Evolutionary conservation across 129 eudicot species (phyloP).

Genomic region (Artemisia argyi): DNA sequence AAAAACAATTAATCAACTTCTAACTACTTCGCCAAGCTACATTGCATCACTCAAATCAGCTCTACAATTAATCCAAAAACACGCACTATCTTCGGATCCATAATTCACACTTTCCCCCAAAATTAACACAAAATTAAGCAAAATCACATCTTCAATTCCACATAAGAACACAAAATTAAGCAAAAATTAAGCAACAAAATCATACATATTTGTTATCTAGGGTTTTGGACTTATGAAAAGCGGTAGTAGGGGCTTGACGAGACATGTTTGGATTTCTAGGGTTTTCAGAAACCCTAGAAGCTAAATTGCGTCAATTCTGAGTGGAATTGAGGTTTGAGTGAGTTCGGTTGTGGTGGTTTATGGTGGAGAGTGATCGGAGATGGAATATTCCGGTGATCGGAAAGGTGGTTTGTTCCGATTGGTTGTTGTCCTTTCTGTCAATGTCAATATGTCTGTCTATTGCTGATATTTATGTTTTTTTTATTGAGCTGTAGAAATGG

Average conservation of each 20-base stretch:
- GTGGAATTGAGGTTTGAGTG: constrained; percentile 9
- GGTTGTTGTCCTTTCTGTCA: constrained; percentile 7
- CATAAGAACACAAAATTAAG: neutral
- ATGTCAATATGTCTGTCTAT: neutral
- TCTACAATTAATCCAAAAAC: neutral
- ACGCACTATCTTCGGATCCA: neutral
- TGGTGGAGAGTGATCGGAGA: constrained; percentile 33
- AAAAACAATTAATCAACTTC: neutral
- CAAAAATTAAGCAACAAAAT: constrained; percentile 7
- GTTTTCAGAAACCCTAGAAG: constrained; percentile 39
- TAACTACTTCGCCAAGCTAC: constrained; percentile 1
- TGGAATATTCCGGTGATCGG: constrained; percentile 26
- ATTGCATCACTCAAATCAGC: neutral
- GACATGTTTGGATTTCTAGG: constrained; percentile 51
- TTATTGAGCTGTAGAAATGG: neutral
- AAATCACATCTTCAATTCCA: neutral
- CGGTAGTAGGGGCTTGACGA: constrained; percentile 68
- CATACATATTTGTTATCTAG: constrained; percentile 94
- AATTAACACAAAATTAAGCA: constrained; percentile 12
- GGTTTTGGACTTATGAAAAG: constrained; percentile 82
- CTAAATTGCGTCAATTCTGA: constrained; percentile 26
- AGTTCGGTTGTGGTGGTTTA: neutral
- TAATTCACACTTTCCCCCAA: neutral
- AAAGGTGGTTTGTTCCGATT: neutral
- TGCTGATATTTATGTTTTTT: neutral